phyloP scores from a whole-genome alignment of 768 basidiomycete genomes.

The Leucocoprinus leucothites region DNA sequence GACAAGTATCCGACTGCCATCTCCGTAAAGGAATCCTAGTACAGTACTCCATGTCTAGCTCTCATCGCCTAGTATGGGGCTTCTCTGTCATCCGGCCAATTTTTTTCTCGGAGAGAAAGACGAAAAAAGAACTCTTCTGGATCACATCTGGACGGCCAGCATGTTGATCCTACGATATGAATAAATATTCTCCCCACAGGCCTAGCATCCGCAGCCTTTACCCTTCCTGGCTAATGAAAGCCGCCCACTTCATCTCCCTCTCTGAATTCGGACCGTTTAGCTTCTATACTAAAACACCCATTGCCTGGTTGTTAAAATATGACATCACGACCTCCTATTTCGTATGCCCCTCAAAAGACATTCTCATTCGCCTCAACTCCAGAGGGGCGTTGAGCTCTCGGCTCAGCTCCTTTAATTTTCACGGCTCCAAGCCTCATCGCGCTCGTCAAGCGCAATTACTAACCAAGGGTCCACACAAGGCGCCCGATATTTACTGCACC shows the following conservation, averaged over 20 bases:
- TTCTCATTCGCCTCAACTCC: too few species aligned
- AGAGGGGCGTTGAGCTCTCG: neutral
- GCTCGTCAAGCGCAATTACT: too few species aligned
- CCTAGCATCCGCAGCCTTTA: slow-evolving; percentile 3
- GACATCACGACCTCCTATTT: neutral
- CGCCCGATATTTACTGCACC: too few species aligned
- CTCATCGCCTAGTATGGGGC: neutral
- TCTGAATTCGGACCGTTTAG: neutral
- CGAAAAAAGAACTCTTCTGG: slow-evolving; percentile 4
- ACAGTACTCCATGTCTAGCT: neutral
- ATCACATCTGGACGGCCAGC: too few species aligned
- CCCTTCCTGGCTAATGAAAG: slow-evolving; percentile 1
- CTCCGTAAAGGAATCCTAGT: neutral
- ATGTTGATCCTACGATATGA: neutral
- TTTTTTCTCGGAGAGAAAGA: neutral
- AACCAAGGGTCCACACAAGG: too few species aligned
- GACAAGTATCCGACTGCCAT: neutral
- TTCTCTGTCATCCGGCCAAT: slow-evolving; percentile 8
- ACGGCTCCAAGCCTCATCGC: too few species aligned
- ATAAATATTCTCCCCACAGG: neutral
- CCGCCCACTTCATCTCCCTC: neutral
- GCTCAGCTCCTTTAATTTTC: too few species aligned
- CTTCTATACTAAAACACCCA: too few species aligned
- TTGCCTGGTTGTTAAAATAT: neutral
- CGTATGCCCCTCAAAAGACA: too few species aligned